Evolutionary conservation across 305 asterid genomes (phyloP).

Genomic region (Fraxinus latifolia): DNA sequence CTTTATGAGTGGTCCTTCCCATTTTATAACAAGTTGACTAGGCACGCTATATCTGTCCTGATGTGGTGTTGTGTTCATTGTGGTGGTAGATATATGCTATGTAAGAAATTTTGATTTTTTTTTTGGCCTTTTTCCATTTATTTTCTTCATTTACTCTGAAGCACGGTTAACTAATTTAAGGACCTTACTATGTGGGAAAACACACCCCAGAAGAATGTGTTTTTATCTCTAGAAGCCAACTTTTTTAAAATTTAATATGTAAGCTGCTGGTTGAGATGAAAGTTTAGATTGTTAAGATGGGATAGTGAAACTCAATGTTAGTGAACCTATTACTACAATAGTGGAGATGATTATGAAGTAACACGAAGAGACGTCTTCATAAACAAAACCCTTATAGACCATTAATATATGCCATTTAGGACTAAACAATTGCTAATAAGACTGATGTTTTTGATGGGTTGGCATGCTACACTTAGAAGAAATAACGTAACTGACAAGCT

Average conservation of each 20-base stretch:
- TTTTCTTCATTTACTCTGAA: not conserved
- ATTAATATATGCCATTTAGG: not conserved
- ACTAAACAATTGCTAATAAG: not conserved
- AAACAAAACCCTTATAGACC: not conserved
- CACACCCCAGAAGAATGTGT: not conserved
- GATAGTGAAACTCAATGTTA: not conserved
- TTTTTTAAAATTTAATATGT: not conserved
- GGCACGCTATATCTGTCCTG: not conserved
- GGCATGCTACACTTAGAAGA: not conserved
- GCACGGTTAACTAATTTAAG: not conserved
- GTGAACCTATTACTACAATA: not conserved
- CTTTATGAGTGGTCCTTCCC: not conserved
- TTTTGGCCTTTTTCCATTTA: not conserved
- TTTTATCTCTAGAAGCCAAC: not conserved
- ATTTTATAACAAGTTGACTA: not conserved
- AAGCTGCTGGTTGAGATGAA: not conserved
- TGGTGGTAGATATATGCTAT: not conserved
- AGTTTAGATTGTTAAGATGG: not conserved
- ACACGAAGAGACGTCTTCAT: not conserved
- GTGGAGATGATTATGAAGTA: not conserved
- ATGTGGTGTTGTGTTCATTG: not conserved
- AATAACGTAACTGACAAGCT: not conserved
- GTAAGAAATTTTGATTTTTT: not conserved
- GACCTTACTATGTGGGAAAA: not conserved
- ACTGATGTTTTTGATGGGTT: not conserved